A percentile compares a stretch with the other conserved stretches of the same genome.
Conservation (phyloP, 2,329 filamentous ascomycete species). For the Magnaporthiopsis rhizophila region DNA sequence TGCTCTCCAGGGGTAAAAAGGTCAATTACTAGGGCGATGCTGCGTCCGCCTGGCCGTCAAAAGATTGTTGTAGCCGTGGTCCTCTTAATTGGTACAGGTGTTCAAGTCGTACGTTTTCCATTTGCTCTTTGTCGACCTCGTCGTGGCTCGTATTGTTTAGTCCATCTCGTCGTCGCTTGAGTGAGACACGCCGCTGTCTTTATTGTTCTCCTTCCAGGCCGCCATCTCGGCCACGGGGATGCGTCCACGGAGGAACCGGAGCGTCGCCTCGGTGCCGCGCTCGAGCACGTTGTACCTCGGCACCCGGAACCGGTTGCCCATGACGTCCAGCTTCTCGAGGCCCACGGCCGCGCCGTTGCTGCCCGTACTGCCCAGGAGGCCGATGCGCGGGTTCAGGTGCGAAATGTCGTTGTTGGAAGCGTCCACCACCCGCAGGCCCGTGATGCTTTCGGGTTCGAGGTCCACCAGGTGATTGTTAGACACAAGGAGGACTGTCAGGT, state of each 20-base stretch:
- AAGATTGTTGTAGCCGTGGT: neutral
- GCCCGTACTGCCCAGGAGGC: conserved; percentile 67
- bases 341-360: conserved; percentile 58
- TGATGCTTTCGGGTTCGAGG: conserved; percentile 64
- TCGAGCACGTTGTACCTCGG: conserved; percentile 78
- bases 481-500: conserved; percentile 61
- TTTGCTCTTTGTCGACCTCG: too few species aligned
- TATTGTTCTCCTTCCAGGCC: conserved; percentile 37
- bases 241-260: conserved; percentile 72
- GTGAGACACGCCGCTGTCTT: neutral
- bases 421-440: conserved; percentile 68
- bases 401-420: conserved; percentile 79
- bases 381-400: conserved; percentile 72
- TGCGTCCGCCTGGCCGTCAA: neutral
- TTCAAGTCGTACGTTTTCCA: neutral
- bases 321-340: conserved; percentile 63
- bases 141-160: neutral
- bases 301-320: conserved; percentile 80
- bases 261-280: conserved; percentile 76
- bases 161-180: neutral
- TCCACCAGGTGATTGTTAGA: conserved; percentile 73
- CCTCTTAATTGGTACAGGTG: neutral
- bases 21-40: neutral
- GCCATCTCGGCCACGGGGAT: conserved; percentile 57
- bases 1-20: neutral